A percentile compares a stretch with the other conserved stretches of the same genome.
Conservation (phyloP, 495 filamentous ascomycete species). For the Penicillium fimorum region DNA sequence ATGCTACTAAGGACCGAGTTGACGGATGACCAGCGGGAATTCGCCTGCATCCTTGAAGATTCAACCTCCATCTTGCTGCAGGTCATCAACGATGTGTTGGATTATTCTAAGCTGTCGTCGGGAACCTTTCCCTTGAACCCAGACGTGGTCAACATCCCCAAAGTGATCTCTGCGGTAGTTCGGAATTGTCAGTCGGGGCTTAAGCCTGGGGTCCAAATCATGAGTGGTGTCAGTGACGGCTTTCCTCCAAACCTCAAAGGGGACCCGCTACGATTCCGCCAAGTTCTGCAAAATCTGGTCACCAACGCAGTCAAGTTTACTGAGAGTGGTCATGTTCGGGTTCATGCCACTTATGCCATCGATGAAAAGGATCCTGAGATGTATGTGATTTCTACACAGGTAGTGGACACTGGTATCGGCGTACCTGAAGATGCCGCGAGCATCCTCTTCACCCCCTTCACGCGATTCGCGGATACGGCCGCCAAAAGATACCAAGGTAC, state of each 20-base stretch:
- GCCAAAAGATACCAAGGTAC: conserved; percentile 77
- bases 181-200: conserved; percentile 53
- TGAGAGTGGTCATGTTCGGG: conserved; percentile 62
- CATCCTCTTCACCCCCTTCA: conserved; percentile 81
- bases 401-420: conserved; percentile 82
- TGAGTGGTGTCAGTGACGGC: conserved; percentile 45
- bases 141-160: conserved; percentile 66
- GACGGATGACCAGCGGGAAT: conserved; percentile 67
- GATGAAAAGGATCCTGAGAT: conserved; percentile 36
- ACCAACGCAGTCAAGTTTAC: conserved; percentile 91
- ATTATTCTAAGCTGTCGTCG: conserved; percentile 84
- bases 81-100: conserved; percentile 87
- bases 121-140: conserved; percentile 76
- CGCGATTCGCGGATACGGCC: conserved; percentile 77
- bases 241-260: conserved; percentile 49
- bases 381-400: conserved; percentile 50
- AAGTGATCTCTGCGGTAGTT: conserved; percentile 53
- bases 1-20: conserved; percentile 67
- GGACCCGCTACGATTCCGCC: conserved; percentile 74
- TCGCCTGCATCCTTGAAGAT: conserved; percentile 72
- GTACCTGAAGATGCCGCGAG: conserved; percentile 72
- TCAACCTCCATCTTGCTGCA: conserved; percentile 80
- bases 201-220: conserved; percentile 58
- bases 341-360: conserved; percentile 52
- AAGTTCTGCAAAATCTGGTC: conserved; percentile 83